phyloP scores from a whole-genome alignment of 2,329 filamentous ascomycete species.

The Chrysosphaeria jannelii region DNA sequence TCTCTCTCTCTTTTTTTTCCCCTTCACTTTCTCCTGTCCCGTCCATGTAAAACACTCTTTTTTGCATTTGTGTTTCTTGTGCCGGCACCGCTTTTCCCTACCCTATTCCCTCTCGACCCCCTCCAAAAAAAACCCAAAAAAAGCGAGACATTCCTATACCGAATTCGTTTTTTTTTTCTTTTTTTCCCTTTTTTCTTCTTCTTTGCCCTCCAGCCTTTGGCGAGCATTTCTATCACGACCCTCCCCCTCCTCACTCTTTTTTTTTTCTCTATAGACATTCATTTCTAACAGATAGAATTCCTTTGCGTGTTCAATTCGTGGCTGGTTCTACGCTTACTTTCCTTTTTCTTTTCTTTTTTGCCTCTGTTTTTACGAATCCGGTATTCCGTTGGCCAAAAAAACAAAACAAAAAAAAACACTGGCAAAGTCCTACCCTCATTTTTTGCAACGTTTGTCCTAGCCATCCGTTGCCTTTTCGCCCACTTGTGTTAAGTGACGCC shows the following conservation, averaged over 20 bases:
- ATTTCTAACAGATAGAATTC: neutral
- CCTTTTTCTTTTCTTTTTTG: slow-evolving; percentile 2
- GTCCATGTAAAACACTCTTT: too few relatives aligned
- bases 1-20: neutral
- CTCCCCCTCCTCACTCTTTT: neutral
- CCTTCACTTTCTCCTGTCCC: neutral
- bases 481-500: neutral
- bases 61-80: too few relatives aligned
- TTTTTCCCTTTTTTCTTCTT: neutral
- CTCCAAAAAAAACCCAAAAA: neutral
- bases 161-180: neutral
- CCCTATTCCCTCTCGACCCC: neutral
- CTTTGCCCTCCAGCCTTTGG: neutral
- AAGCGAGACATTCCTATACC: too few relatives aligned
- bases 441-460: neutral
- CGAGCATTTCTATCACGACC: neutral
- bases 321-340: neutral
- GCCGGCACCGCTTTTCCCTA: slow-evolving; percentile 1
- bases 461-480: neutral
- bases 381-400: neutral
- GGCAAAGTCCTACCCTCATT: neutral
- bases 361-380: slow-evolving; percentile 1
- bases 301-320: neutral
- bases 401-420: neutral
- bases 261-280: slow-evolving; percentile 1